Evolutionary conservation across 257 asterid species (phyloP).

Genomic region (Salvia rosmarinus): DNA sequence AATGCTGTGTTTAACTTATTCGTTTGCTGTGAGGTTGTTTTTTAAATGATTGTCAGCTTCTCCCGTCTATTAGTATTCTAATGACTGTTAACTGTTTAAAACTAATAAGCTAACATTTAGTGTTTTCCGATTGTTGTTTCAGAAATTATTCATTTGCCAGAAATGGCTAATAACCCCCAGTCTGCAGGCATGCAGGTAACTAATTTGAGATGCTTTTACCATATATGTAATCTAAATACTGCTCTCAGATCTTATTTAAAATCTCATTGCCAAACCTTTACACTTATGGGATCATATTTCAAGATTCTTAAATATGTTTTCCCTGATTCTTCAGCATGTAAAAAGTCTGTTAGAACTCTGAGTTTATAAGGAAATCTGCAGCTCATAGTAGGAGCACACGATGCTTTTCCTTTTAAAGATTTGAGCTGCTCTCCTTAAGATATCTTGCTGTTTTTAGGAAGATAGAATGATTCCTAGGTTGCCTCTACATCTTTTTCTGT

Average conservation of each 20-base stretch:
- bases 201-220: constrained; percentile 9
- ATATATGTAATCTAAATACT: neutral
- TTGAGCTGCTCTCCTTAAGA: constrained; percentile 1
- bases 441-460: constrained; percentile 12
- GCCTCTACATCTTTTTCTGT: constrained; percentile 25
- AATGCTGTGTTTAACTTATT: constrained; percentile 11
- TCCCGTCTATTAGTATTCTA: neutral
- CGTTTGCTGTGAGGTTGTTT: constrained; percentile 7
- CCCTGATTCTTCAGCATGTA: constrained; percentile 6
- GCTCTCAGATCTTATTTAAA: neutral
- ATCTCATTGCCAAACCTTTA: neutral
- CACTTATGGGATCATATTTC: neutral
- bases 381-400: constrained; percentile 8
- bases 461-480: neutral
- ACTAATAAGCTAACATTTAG: constrained; percentile 17
- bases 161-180: constrained; percentile 56
- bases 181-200: constrained; percentile 58
- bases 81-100: neutral
- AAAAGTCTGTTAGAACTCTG: neutral
- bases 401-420: neutral
- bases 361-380: constrained; percentile 14
- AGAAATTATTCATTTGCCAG: constrained; percentile 42
- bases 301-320: constrained; percentile 13
- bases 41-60: neutral
- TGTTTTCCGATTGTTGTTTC: constrained; percentile 37